Base-by-base conservation (phyloP, 2,329 filamentous ascomycete species). In the Colletotrichum falcatum region DNA sequence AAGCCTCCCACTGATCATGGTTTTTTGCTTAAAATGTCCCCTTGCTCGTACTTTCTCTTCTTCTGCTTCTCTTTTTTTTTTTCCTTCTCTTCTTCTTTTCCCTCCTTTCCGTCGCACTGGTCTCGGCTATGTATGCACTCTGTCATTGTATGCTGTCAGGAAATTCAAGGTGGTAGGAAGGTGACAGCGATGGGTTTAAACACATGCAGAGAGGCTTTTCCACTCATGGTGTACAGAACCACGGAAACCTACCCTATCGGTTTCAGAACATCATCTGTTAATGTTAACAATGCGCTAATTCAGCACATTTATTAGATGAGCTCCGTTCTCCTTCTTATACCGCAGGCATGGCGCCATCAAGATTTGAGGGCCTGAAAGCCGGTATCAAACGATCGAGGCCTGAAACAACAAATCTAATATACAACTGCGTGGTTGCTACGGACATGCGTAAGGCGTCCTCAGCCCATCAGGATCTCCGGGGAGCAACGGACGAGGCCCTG, bases 1-100 rank as follows among this genome's bases (percentile, higher is more conserved):
- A 59, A 59, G 56, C 56, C 56, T 59, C 56, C 56, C 56, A 59
- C 56, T 59, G 56, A 59, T 59, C 56, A 59, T 1, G 18, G 3
- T 1, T 5, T 23, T 44, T 59, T 33, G 18, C 9, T 16, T 37
- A 3, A 12, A 12, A 28, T 37, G 2, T 14, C 5, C 12, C 26
- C 16, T 55, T 55, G 33, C 20, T 26, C 46, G 1, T 7, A n/a
- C 16, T 7, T n/a, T 14, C 3, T 0, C 2, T 33, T 2, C 3
- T 16, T 37, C 1, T 37, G 11, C 12, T 37, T 37, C 35, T 37
- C 11, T 35, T 35, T 37, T 16, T 30, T 20, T 2, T 28, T 8
- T n/a, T n/a, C n/a, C n/a, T n/a, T n/a, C n/a, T n/a, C n/a, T n/a
- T n/a, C n/a, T n/a, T n/a, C n/a, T n/a, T 1, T 18, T 14, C 3